These are phyloP conservation scores for Eucalyptus caleyi DNA, from an alignment of 345 rosid species.

Conservation along the genomic window DNA sequence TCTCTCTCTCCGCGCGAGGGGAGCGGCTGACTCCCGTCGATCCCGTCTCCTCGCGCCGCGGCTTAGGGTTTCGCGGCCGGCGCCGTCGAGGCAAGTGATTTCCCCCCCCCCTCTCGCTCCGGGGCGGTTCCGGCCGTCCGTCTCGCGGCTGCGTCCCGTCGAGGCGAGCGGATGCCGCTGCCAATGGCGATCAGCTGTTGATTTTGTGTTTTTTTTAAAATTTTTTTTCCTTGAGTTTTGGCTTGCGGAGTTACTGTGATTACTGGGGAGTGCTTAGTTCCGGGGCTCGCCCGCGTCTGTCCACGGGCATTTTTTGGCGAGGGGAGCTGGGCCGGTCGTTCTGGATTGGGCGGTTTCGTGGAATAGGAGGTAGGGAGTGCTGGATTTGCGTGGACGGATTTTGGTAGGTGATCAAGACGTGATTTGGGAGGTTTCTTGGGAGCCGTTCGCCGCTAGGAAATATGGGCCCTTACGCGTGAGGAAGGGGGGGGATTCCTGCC, in stretches of 20 bases:
- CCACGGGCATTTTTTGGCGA: not conserved
- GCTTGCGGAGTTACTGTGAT: not conserved
- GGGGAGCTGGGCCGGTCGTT: not conserved
- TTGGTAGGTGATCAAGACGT: not conserved
- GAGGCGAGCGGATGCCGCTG: not conserved
- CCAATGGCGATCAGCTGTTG: not conserved
- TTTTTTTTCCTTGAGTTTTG: not conserved
- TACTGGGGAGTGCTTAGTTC: not conserved
- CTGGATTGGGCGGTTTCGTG: not conserved
- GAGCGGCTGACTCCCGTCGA: not conserved
- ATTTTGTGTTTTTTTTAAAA: not conserved
- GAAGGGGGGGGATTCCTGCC: not conserved
- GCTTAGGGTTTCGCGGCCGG: constrained; percentile 30
- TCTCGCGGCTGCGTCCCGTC: not conserved
- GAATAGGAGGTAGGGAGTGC: not conserved
- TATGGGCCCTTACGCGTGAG: not conserved
- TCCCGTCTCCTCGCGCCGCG: not conserved
- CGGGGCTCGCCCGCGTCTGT: not conserved
- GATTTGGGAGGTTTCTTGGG: not conserved
- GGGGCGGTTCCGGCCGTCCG: not conserved
- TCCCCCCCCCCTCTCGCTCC: not conserved
- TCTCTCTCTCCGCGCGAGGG: not conserved
- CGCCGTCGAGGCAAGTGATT: constrained; percentile 15
- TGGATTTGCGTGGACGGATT: not conserved
- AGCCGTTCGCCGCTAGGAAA: not conserved